Evolutionary conservation across 352 stramenopile genomes (phyloP), one percentile per base, ranked within the genome.

Genomic region (Phytophthora brassicae): DNA sequence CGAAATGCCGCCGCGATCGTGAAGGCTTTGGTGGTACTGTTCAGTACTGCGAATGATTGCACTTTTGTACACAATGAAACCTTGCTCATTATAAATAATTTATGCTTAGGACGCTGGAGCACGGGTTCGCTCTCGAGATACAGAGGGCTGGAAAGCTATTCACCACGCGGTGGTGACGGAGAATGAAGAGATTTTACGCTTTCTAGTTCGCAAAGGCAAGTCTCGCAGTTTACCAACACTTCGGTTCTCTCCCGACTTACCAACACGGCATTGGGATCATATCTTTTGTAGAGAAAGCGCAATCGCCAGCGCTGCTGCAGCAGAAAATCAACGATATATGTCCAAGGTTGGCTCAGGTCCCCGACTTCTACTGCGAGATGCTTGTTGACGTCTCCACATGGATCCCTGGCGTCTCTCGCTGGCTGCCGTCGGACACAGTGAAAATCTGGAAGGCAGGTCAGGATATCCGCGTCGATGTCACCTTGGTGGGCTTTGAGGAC

Each of bases 391-490:
- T 92, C 29, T 78, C 81, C 22, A 87, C 83, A 9, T 90, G 83
- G 83, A 75, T 92, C 19, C 83, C 83, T 1, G 81, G 82, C 6
- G 66, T 89, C 14, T 90, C 81, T 41, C 75, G 74, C 26, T 89
- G 73, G 73, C 62, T 92, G 29, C 83, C 83, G 9, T 89, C 79
- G 2, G 81, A 92, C 58, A 87, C 77, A 3, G 62, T 92, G 19
- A 88, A 79, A 61, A 90, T 92, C 43, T 90, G 81, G 81, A 92
- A 92, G 61, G 73, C 76, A 12, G 72, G 57, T 3, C 47, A 69
- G 33, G 64, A 90, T 39, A 74, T 90, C 23, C 75, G 84, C 36
- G 82, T 88, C 19, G 81, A 92, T 33, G 70, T 89, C 19, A 82
- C 79, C 2, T 68, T 92, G 11, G 70, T 89, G 13, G 83, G 82